Base-by-base conservation (phyloP, 345 rosid genomes). In the Arabis hirsuta region DNA sequence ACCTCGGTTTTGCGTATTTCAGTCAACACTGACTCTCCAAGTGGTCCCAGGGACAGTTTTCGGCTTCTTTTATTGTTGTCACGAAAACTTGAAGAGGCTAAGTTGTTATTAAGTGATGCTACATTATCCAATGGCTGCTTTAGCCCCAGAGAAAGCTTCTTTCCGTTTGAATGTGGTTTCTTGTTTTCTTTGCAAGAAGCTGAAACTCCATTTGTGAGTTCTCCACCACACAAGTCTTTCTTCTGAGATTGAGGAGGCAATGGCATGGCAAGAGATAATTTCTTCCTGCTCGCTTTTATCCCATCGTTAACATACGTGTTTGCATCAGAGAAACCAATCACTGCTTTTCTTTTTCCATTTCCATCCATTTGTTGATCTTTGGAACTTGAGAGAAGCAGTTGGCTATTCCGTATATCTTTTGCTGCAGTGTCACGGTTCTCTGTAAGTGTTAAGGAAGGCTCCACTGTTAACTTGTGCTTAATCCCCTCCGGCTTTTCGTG, bases 141-240 rank as follows among this genome's bases (percentile, higher is more conserved):
- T 4, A 16, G 2, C 44, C 88, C 79, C 14, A 86, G 72, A 3
- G 86, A 85, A 65, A 78, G 89, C 81, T 82, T 84, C 83, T 65
- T 81, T 7, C 77, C 50, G n/a, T 41, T 32, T 4, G 55, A 59
- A 20, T 27, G 12, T 59, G 53, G 62, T 60, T 76, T 84, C 73
- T 71, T 72, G 71, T 47, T 32, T 31, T 68, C 67, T 24, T 26
- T 27, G 44, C 14, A 45, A 1, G 57, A n/a, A 20, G 45, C 36
- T 45, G 73, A 44, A 74, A 75, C 80, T 50, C 34, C 72, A 36
- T 7, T 7, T 48, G 67, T 44, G 63, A 44, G 59, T 50, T 79
- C 74, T 52, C 42, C 69, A 53, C 39, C 63, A 50, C 5, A 63
- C 29, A 29, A 62, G 46, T 77, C 75, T 42, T 60, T 69, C 72